These are phyloP conservation scores for Silene coronaria DNA, from an alignment of 179 eudicot species.

Conservation along the genomic window DNA sequence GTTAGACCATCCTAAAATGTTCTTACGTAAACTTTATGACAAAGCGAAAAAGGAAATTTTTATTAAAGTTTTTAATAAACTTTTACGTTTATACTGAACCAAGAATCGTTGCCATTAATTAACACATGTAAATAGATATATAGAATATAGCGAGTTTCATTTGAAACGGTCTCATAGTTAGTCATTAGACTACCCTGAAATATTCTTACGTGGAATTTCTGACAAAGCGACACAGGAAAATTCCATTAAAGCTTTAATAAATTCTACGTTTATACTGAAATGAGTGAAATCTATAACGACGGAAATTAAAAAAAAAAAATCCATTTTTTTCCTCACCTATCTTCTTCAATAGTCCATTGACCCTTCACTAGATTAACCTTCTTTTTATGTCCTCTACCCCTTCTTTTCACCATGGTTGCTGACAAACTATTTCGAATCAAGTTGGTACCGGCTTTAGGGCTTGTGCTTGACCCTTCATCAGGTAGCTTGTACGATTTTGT, in stretches of 20 bases:
- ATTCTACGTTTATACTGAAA: not conserved
- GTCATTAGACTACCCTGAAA: not conserved
- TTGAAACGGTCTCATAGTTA: not conserved
- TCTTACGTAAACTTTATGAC: not conserved
- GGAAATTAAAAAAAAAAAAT: not conserved
- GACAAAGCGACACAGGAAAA: not conserved
- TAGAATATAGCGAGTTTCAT: not conserved
- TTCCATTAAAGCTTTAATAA: no score
- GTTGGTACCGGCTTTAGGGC: constrained; percentile 24
- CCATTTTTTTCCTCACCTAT: constrained; percentile 31
- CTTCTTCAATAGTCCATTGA: constrained; percentile 72
- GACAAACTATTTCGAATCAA: constrained; percentile 19
- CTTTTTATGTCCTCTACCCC: constrained; percentile 33
- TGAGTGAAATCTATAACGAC: not conserved
- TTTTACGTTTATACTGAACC: not conserved
- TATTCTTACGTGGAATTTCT: not conserved
- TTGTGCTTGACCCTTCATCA: constrained; percentile 59
- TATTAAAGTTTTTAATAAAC: no score
- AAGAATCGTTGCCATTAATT: not conserved
- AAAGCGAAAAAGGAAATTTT: not conserved
- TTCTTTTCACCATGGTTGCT: constrained; percentile 17
- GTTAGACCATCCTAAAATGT: not conserved
- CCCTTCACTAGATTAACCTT: constrained; percentile 50
- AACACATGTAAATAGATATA: not conserved
- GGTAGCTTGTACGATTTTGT: constrained; percentile 32